Evolutionary conservation across 768 basidiomycete species (phyloP), one percentile per base, ranked within the genome.

Genomic region (Tremella mesenterica): DNA sequence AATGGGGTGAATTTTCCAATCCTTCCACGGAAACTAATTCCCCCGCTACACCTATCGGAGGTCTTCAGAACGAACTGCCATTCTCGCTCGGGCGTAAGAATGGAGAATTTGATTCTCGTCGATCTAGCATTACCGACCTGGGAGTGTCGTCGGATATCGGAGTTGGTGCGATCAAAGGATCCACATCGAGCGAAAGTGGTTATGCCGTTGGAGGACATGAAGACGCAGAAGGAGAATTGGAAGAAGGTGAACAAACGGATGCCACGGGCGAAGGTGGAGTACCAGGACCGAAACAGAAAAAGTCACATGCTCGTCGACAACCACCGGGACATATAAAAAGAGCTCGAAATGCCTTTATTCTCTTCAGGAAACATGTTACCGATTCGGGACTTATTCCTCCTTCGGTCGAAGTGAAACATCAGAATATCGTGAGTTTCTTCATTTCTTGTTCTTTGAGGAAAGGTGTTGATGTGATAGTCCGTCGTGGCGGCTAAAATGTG

Each of bases 271-370:
- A n/a, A 4, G 30, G 30, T 7, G 64, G 54, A 7, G 61, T 63
- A 2, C 64, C 64, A 8, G 53, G 44, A 2, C 60, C 67, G 6
- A 66, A 57, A 33, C 45, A 54, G 21, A 73, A 73, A 56, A 73
- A 73, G 57, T 64, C 62, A 26, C 72, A 73, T 48, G 72, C 72
- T 2, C 57, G 72, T 28, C 71, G 67, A 56, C 72, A 70, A 58
- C 72, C 73, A 10, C 52, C 51, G 33, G 73, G 70, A 0, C 73
- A 74, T 56, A 70, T 74, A 50, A 72, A 73, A 50, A 53, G 73
- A 4, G 72, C 73, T 0, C 57, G 73, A 53, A 74, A 74, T 56
- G 64, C 71, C n/a, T 74, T 73, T 54, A 74, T 74, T 58, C 64
- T 74, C 16, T 74, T 71, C 62, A 43, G 73, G 18, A 74, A 72